Evolutionary conservation across 2,329 filamentous ascomycete genomes (phyloP).

Genomic region (Pezicula radicicola): DNA sequence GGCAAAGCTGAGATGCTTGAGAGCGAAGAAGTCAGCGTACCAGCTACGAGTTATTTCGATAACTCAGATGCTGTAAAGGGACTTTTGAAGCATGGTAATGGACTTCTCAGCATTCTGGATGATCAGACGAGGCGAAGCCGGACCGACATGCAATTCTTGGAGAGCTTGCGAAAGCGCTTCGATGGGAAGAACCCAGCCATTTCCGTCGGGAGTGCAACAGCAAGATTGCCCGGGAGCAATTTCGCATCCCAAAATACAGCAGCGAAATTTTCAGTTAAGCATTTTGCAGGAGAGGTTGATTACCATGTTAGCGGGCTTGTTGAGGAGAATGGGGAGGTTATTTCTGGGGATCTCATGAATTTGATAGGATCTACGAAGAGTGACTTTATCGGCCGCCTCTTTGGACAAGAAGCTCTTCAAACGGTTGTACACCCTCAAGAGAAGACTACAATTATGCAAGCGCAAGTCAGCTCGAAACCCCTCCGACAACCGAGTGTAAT

Average conservation of each 20-base stretch:
- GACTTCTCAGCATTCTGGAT: conserved; percentile 88
- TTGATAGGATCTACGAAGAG: conserved; percentile 86
- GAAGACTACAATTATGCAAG: conserved; percentile 87
- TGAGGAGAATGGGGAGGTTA: conserved; percentile 94
- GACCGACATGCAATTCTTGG: conserved; percentile 84
- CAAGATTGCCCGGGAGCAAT: conserved; percentile 82
- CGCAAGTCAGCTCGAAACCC: conserved; percentile 93
- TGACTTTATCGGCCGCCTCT: conserved; percentile 83
- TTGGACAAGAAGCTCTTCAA: conserved; percentile 92
- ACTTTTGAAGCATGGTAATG: conserved; percentile 87
- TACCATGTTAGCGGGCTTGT: conserved; percentile 84
- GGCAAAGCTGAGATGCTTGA: conserved; percentile 90
- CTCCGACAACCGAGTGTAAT: conserved; percentile 91
- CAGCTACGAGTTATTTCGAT: conserved; percentile 95
- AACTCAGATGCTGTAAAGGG: conserved; percentile 94
- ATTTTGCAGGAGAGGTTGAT: conserved; percentile 95
- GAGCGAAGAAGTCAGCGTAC: conserved; percentile 85
- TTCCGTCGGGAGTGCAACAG: conserved; percentile 69
- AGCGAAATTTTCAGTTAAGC: conserved; percentile 84
- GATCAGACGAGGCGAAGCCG: conserved; percentile 91
- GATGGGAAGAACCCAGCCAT: conserved; percentile 93
- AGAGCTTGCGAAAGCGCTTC: conserved; percentile 88
- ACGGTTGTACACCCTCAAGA: conserved; percentile 93
- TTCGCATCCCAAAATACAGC: conserved; percentile 80
- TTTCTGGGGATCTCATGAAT: conserved; percentile 94